Evolutionary conservation across 2,329 filamentous ascomycete species (phyloP).

Genomic region (Fusarium continuum): DNA sequence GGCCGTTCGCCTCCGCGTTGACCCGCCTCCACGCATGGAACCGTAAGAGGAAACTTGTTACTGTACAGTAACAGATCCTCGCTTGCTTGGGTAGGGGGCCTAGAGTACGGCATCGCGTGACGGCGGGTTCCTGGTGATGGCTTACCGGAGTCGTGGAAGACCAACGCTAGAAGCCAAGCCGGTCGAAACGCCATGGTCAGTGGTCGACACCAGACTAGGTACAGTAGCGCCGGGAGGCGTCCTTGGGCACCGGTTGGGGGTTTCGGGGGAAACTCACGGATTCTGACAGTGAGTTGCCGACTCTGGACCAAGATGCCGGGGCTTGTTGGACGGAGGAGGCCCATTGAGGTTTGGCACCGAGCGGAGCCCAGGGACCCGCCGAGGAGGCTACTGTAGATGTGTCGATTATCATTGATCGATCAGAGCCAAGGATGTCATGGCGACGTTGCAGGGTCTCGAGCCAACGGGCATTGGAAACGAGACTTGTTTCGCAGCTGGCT

Average conservation of each 20-base stretch:
- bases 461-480: conserved; percentile 15
- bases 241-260: no score
- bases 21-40: conserved; percentile 32
- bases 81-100: conserved; percentile 6
- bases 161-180: conserved; percentile 18
- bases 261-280: conserved; percentile 33
- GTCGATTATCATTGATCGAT: conserved; percentile 28
- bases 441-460: background rate
- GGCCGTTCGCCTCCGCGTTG: conserved; percentile 24
- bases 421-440: conserved; percentile 13
- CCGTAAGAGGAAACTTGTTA: conserved; percentile 12
- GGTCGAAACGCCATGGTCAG: conserved; percentile 10
- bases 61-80: conserved; percentile 14
- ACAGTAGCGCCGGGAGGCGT: conserved; percentile 29
- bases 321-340: conserved; percentile 8
- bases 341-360: conserved; percentile 18
- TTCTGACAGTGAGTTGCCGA: conserved; percentile 27
- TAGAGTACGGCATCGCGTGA: conserved; percentile 35
- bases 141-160: conserved; percentile 15
- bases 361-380: conserved; percentile 2
- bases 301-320: conserved; percentile 31
- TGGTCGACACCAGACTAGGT: conserved; percentile 16
- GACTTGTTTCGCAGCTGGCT: conserved; percentile 2
- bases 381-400: conserved; percentile 5
- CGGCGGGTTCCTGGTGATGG: conserved; percentile 35